A percentile compares a stretch with the other conserved stretches of the same genome.
These are phyloP conservation scores for Clavispora phyllophila DNA, from an alignment of 805 yeast species.

Conservation along the genomic window DNA sequence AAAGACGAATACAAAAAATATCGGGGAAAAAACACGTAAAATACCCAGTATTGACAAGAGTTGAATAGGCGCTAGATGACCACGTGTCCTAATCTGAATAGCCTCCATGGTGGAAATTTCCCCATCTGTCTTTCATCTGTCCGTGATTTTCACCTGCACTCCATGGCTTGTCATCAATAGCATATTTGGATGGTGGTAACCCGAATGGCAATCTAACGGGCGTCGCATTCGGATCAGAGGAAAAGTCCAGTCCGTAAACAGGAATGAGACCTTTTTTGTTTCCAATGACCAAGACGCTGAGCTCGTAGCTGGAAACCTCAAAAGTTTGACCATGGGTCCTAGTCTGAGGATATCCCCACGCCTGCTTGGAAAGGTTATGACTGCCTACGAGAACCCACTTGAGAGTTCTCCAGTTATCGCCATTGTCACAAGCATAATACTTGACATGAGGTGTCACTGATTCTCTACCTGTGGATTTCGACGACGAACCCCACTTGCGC, in stretches of 20 bases:
- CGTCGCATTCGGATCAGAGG: conserved; percentile 7
- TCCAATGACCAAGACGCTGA: conserved; percentile 29
- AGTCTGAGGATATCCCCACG: conserved; percentile 60
- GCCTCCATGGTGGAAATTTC: conserved; percentile 4
- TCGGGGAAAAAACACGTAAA: neutral
- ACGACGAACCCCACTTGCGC: conserved; percentile 38
- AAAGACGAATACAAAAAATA: neutral
- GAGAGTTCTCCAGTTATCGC: conserved; percentile 44
- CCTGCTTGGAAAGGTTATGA: conserved; percentile 69
- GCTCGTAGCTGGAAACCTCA: conserved; percentile 33
- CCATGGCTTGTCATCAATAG: conserved; percentile 46
- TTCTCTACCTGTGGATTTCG: conserved; percentile 25
- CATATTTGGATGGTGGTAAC: conserved; percentile 45
- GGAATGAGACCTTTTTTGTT: conserved; percentile 37
- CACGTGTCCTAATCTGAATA: neutral
- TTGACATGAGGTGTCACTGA: conserved; percentile 62
- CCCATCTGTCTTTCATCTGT: conserved; percentile 6
- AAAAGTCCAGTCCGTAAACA: conserved; percentile 32
- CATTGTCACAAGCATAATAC: conserved; percentile 52
- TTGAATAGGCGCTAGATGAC: too few species aligned
- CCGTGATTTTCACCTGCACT: conserved; percentile 15
- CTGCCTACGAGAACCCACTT: conserved; percentile 73
- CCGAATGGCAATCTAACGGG: conserved; percentile 51
- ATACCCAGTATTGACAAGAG: neutral
- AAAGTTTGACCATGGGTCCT: conserved; percentile 15